Evolutionary conservation across 257 asterid species (phyloP).

Genomic region (Penstemon eatonii): DNA sequence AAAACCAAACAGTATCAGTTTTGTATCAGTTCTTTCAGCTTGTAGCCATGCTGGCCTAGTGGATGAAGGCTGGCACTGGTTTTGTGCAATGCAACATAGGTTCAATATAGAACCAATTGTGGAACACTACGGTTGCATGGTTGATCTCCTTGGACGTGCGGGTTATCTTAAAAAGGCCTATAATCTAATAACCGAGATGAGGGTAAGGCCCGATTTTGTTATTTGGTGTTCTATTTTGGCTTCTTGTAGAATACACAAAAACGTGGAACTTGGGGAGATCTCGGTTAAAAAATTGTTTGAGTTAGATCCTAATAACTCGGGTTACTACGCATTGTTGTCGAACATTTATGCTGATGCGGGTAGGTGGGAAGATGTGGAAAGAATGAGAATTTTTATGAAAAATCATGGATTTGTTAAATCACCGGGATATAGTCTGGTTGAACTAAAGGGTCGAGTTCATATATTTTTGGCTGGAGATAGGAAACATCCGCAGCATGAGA

Average conservation of each 20-base stretch:
- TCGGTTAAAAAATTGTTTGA: conserved; percentile 72
- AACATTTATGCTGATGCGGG: conserved; percentile 90
- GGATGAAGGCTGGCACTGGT: conserved; percentile 96
- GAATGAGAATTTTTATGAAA: conserved; percentile 63
- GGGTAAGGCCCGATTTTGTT: conserved; percentile 67
- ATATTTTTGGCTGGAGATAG: conserved; percentile 72
- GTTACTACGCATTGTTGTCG: conserved; percentile 77
- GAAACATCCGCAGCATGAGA: conserved; percentile 66
- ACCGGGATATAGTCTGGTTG: conserved; percentile 84
- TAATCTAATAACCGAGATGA: conserved; percentile 70
- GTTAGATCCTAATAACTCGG: conserved; percentile 73
- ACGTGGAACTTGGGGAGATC: conserved; percentile 81
- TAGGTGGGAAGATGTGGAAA: conserved; percentile 85
- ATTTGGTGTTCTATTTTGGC: conserved; percentile 93
- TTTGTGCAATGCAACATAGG: conserved; percentile 71
- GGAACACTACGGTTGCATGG: conserved; percentile 94
- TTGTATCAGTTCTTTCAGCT: conserved; percentile 86
- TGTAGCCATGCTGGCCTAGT: conserved; percentile 92
- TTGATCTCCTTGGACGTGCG: conserved; percentile 95
- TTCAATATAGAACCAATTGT: conserved; percentile 62
- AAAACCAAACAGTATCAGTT: conserved; percentile 74
- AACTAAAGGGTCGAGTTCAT: conserved; percentile 66
- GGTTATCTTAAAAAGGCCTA: conserved; percentile 76
- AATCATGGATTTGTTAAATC: conserved; percentile 68
- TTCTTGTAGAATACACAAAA: conserved; percentile 81